A percentile compares a stretch with the other conserved stretches of the same genome.
Conservation (phyloP, 495 filamentous ascomycete genomes). For the Acidiella bohemica region DNA sequence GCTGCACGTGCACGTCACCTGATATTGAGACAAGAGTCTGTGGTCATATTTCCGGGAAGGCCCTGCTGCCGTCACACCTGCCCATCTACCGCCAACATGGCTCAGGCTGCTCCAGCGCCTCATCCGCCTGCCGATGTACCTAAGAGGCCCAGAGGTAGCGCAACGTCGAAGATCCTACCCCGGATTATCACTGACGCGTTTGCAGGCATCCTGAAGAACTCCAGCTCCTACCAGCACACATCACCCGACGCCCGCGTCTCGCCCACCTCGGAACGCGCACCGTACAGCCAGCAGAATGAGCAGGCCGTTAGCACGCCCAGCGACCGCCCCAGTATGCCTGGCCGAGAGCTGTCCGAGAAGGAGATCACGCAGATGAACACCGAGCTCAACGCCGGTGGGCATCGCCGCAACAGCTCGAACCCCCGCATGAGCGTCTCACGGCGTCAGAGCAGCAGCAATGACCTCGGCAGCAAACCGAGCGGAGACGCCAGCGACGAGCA, state of each 20-base stretch:
- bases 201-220: conserved; percentile 90
- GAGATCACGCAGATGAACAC: conserved; percentile 90
- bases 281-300: conserved; percentile 13
- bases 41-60: background rate
- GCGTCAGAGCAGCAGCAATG: conserved; percentile 43
- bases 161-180: background rate
- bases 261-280: conserved; percentile 25
- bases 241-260: conserved; percentile 31
- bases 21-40: background rate
- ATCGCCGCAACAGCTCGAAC: conserved; percentile 68
- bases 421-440: conserved; percentile 48
- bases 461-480: conserved; percentile 28
- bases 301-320: background rate
- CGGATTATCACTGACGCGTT: background rate
- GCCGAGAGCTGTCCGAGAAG: conserved; percentile 49
- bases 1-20: too few species aligned
- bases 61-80: too few species aligned
- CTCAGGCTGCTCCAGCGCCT: conserved; percentile 20
- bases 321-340: conserved; percentile 19
- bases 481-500: conserved; percentile 36
- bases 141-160: conserved; percentile 66
- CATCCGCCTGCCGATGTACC: conserved; percentile 25
- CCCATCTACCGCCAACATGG: too few species aligned
- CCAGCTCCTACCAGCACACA: conserved; percentile 43
- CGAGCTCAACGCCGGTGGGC: conserved; percentile 67